Evolutionary conservation across 257 asterid genomes (phyloP).

Genomic region (Nicotiana knightiana): DNA sequence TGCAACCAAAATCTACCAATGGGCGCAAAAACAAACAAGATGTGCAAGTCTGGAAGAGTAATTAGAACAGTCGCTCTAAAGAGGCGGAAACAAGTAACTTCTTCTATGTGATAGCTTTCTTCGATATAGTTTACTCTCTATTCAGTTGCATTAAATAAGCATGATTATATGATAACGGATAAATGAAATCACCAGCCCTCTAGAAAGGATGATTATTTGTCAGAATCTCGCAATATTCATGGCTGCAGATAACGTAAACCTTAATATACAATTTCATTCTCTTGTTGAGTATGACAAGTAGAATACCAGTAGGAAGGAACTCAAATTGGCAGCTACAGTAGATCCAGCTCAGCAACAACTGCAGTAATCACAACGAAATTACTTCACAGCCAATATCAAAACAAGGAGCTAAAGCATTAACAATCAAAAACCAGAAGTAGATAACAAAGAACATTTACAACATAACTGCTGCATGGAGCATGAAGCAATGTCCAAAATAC

Average conservation of each 20-base stretch:
- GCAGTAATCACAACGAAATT: conserved; percentile 23
- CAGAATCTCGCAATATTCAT: neutral
- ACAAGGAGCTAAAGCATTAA: neutral
- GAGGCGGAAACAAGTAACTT: neutral
- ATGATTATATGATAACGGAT: neutral
- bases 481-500: neutral
- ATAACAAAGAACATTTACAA: neutral
- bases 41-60: neutral
- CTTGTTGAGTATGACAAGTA: neutral
- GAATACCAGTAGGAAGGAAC: conserved; percentile 52
- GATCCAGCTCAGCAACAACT: conserved; percentile 39
- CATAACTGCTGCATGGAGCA: neutral
- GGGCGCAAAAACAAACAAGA: neutral
- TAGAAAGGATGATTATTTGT: too few relatives aligned
- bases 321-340: conserved; percentile 35
- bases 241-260: neutral
- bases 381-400: neutral
- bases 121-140: neutral
- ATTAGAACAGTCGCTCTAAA: neutral
- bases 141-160: neutral
- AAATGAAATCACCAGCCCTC: neutral
- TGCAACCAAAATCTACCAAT: neutral
- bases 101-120: neutral
- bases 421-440: neutral
- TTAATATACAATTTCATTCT: neutral